A percentile compares a stretch with the other conserved stretches of the same genome.
phyloP scores from a whole-genome alignment of 306 rosid species.

The Biancaea sappan region DNA sequence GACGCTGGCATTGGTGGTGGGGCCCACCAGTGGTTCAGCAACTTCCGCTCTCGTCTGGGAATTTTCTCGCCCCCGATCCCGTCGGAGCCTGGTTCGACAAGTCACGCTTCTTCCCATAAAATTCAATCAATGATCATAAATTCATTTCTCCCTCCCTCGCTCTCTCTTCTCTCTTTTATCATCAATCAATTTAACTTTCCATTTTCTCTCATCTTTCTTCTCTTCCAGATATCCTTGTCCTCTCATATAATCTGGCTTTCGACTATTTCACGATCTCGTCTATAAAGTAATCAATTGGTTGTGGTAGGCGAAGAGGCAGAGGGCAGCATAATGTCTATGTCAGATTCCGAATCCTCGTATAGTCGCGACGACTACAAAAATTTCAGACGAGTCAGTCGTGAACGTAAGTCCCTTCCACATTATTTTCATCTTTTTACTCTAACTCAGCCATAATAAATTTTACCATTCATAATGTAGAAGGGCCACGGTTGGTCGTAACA shows the following conservation, averaged over 20 bases:
- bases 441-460: not conserved
- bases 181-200: not conserved
- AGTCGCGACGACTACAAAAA: conserved; percentile 37
- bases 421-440: not conserved
- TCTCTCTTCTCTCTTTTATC: not conserved
- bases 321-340: conserved; percentile 30
- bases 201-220: not conserved
- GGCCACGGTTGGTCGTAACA: not conserved
- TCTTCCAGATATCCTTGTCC: not conserved
- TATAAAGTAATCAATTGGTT: conserved; percentile 10
- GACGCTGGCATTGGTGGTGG: not conserved
- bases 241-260: conserved; percentile 26
- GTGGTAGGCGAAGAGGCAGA: conserved; percentile 26
- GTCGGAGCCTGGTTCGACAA: not conserved
- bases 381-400: conserved; percentile 49
- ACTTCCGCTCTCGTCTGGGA: not conserved
- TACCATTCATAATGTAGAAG: not conserved
- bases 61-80: not conserved
- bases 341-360: conserved; percentile 50
- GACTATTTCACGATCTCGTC: conserved; percentile 34
- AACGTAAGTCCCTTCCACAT: conserved; percentile 30
- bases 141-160: not conserved
- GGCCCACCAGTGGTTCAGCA: not conserved
- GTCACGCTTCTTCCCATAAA: not conserved
- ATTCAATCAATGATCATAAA: not conserved